Evolutionary conservation across 768 basidiomycete species (phyloP).

Genomic region (Pisolithus orientalis): DNA sequence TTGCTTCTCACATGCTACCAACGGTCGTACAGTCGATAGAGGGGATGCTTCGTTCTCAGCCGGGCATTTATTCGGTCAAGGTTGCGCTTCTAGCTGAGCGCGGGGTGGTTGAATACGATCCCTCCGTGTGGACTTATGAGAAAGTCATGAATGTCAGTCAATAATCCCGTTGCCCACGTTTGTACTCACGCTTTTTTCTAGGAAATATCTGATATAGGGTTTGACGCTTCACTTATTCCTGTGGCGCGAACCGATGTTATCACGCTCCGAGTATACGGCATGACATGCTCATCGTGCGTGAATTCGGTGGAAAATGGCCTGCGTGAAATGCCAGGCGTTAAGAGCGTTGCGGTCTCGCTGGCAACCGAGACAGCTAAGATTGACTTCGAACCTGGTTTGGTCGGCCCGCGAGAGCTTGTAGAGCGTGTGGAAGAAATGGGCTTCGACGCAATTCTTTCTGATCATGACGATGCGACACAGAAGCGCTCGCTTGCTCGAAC

Average conservation of each 20-base stretch:
- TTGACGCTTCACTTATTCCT: slow-evolving; percentile 78
- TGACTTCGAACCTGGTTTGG: slow-evolving; percentile 63
- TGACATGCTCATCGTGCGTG: slow-evolving; percentile 85
- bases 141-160: slow-evolving; percentile 63
- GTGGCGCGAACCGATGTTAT: slow-evolving; percentile 58
- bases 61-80: slow-evolving; percentile 87
- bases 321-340: slow-evolving; percentile 64
- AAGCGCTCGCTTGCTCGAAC: slow-evolving; percentile 78
- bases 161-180: not conserved
- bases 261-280: slow-evolving; percentile 79
- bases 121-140: slow-evolving; percentile 68
- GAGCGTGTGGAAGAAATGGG: slow-evolving; percentile 84
- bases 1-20: not conserved
- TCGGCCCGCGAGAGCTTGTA: slow-evolving; percentile 84
- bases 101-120: slow-evolving; percentile 86
- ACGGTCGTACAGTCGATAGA: slow-evolving; percentile 64
- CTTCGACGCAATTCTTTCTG: slow-evolving; percentile 82
- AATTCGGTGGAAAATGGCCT: slow-evolving; percentile 71
- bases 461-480: slow-evolving; percentile 78
- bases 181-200: slow-evolving; percentile 26
- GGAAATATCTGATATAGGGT: slow-evolving; percentile 93
- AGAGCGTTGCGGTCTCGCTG: slow-evolving; percentile 64
- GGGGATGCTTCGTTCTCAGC: slow-evolving; percentile 69
- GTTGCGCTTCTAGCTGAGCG: slow-evolving; percentile 98
- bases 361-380: slow-evolving; percentile 71